phyloP scores from a whole-genome alignment of 169 alveolate species.

The Neospora caninum region DNA sequence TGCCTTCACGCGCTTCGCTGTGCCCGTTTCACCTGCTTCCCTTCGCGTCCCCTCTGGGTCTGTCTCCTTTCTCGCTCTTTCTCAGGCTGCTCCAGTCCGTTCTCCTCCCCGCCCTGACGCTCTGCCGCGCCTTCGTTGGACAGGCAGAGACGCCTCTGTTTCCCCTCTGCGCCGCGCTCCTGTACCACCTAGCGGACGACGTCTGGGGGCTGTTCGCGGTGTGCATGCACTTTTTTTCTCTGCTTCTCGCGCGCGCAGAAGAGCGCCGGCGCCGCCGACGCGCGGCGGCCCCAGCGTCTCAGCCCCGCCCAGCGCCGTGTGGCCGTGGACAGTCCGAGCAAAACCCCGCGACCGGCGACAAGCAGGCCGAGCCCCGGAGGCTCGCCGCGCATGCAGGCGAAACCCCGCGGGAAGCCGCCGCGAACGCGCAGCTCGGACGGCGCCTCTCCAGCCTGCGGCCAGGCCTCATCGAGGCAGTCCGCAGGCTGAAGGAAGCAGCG shows the following conservation, averaged over 20 bases:
- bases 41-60: too few species aligned
- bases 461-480: neutral
- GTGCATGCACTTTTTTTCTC: neutral
- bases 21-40: too few species aligned
- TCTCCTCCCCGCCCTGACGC: neutral
- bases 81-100: neutral
- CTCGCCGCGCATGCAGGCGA: too few species aligned
- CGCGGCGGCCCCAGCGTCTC: neutral
- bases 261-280: neutral
- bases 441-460: neutral
- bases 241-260: neutral
- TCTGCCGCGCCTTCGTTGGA: neutral
- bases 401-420: neutral
- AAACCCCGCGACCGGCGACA: too few species aligned
- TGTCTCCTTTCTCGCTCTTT: neutral
- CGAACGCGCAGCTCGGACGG: neutral
- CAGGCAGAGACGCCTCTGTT: neutral
- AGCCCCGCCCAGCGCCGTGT: too few species aligned
- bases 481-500: neutral
- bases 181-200: neutral
- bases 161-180: neutral
- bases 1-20: too few species aligned
- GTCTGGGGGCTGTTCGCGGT: neutral
- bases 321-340: too few species aligned
- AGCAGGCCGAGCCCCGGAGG: neutral